Conservation (phyloP, 1,139 yeast species). For the Scheffersomyces quercinus region DNA sequence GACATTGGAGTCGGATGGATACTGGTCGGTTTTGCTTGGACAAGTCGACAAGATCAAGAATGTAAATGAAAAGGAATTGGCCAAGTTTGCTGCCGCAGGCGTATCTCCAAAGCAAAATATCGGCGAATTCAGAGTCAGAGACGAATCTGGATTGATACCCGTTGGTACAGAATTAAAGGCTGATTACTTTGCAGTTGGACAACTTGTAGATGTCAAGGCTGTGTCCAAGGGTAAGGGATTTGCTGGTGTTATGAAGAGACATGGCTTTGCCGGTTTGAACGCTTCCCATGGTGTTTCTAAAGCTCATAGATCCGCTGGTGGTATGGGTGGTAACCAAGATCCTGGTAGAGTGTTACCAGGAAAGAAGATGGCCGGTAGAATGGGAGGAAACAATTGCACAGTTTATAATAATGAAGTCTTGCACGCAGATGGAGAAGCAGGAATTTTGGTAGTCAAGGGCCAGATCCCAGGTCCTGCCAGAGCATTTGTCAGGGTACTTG, state of each 20-base stretch:
- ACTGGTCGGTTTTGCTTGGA: slow-evolving; percentile 87
- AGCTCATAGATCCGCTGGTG: slow-evolving; percentile 96
- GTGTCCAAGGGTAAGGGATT: slow-evolving; percentile 93
- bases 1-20: slow-evolving; percentile 70
- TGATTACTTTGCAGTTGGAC: slow-evolving; percentile 82
- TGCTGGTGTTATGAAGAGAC: slow-evolving; percentile 97
- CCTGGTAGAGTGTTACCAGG: slow-evolving; percentile 98
- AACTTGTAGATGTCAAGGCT: slow-evolving; percentile 77
- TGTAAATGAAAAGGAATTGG: slow-evolving; percentile 63
- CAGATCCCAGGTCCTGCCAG: slow-evolving; percentile 90
- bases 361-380: slow-evolving; percentile 96
- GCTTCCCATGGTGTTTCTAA: slow-evolving; percentile 97
- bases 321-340: slow-evolving; percentile 91
- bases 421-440: slow-evolving; percentile 77
- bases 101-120: slow-evolving; percentile 81
- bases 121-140: slow-evolving; percentile 77
- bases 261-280: slow-evolving; percentile 85
- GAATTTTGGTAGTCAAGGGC: slow-evolving; percentile 83
- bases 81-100: slow-evolving; percentile 77
- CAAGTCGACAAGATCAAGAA: slow-evolving; percentile 71
- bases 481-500: slow-evolving; percentile 70
- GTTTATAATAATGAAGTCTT: slow-evolving; percentile 75
- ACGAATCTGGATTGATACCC: slow-evolving; percentile 64
- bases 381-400: slow-evolving; percentile 81
- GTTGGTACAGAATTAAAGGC: slow-evolving; percentile 80